Evolutionary conservation across 176 grass and related monocot genomes (phyloP).

Genomic region (Juncus effusus): DNA sequence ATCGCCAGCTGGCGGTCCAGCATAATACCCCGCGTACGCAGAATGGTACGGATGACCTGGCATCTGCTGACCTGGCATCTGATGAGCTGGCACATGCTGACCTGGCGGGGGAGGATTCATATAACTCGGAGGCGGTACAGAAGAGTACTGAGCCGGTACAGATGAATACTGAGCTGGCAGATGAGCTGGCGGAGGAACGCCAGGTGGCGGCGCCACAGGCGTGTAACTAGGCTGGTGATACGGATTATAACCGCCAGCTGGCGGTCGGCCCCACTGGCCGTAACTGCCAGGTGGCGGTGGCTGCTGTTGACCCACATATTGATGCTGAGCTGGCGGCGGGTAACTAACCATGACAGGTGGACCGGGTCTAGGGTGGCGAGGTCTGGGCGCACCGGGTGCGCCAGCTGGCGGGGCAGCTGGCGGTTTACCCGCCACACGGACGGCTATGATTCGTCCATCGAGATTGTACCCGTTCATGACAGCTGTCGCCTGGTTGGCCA

Average conservation of each 20-base stretch:
- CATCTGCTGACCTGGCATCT: slow-evolving; percentile 32
- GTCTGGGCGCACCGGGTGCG: slow-evolving; percentile 21
- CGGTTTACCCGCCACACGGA: slow-evolving; percentile 82
- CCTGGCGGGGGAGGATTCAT: slow-evolving; percentile 41
- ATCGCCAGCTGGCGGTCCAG: slow-evolving; percentile 53
- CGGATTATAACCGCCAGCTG: slow-evolving; percentile 43
- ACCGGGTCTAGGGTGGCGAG: slow-evolving; percentile 6
- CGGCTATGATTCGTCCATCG: slow-evolving; percentile 77
- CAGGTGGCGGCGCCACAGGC: slow-evolving; percentile 53
- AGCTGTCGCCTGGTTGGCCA: slow-evolving; percentile 74
- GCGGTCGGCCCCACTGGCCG: slow-evolving; percentile 65
- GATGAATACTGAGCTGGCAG: slow-evolving; percentile 32
- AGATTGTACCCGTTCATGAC: slow-evolving; percentile 82
- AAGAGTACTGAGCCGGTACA: slow-evolving; percentile 40
- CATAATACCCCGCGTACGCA: slow-evolving; percentile 69
- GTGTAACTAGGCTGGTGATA: slow-evolving; percentile 66
- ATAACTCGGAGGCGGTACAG: slow-evolving; percentile 50
- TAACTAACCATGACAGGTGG: slow-evolving; percentile 4
- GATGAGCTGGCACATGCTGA: slow-evolving; percentile 41
- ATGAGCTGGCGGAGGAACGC: slow-evolving; percentile 47
- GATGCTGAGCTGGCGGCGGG: slow-evolving; percentile 49
- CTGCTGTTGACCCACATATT: slow-evolving; percentile 66
- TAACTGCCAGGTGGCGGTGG: slow-evolving; percentile 77
- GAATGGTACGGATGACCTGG: slow-evolving; percentile 42
- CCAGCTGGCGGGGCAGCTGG: slow-evolving; percentile 36